A percentile compares a stretch with the other conserved stretches of the same genome.
Evolutionary conservation across 1,284 basidiomycete genomes (phyloP).

Genomic region (Marasmius oreades): DNA sequence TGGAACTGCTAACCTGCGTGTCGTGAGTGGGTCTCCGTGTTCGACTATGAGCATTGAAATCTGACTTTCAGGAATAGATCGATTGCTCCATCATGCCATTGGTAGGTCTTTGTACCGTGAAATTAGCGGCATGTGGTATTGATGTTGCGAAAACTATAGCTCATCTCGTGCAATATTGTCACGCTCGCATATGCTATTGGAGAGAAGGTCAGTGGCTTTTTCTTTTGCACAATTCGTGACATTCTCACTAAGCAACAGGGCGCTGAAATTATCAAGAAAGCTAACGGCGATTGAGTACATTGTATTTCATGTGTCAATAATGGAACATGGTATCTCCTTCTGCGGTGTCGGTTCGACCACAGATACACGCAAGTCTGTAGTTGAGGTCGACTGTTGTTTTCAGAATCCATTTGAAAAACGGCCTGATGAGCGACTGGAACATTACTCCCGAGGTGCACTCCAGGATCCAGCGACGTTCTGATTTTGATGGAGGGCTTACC

Average conservation of each 20-base stretch:
- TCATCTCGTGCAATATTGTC: slow-evolving; percentile 4
- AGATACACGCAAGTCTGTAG: too few species aligned
- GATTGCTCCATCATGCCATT: slow-evolving; percentile 10
- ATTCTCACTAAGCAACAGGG: background rate
- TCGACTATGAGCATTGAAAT: background rate
- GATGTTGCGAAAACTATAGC: background rate
- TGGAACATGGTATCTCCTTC: too few species aligned
- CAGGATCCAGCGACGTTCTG: too few species aligned
- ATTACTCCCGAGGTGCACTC: too few species aligned
- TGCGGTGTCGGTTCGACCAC: too few species aligned
- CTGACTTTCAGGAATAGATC: background rate
- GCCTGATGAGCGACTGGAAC: too few species aligned
- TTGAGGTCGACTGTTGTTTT: too few species aligned
- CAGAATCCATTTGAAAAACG: too few species aligned
- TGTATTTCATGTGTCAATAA: too few species aligned
- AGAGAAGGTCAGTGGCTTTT: background rate
- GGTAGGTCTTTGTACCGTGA: background rate
- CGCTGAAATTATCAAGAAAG: background rate
- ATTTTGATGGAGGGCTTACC: too few species aligned
- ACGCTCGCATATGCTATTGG: slow-evolving; percentile 5
- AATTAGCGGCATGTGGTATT: background rate
- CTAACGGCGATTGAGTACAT: too few species aligned
- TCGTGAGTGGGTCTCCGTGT: slow-evolving; percentile 3
- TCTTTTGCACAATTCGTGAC: background rate
- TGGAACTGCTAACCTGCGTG: slow-evolving; percentile 8